Conservation (phyloP, 441 rosid genomes). For the Euphorbia schlechtendalii region DNA sequence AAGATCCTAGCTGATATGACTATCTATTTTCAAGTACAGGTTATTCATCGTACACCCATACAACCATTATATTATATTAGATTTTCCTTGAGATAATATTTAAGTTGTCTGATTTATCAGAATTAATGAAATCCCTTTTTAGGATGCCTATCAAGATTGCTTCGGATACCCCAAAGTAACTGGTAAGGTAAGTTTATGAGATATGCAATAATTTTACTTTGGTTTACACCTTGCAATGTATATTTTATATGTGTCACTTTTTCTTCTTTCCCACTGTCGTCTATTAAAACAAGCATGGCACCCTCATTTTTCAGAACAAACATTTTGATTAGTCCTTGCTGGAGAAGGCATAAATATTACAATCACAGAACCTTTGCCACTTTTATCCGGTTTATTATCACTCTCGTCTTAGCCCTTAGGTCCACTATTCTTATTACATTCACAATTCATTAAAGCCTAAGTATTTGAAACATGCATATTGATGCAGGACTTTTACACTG, state of each 20-base stretch:
- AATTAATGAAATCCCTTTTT: too few relatives aligned
- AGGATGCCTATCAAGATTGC: too few relatives aligned
- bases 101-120: too few relatives aligned
- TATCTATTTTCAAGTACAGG: too few relatives aligned
- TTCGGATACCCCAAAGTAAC: slow-evolving; percentile 39
- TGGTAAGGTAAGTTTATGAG: slow-evolving; percentile 40
- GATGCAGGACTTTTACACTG: neutral
- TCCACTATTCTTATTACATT: neutral
- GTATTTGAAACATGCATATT: neutral
- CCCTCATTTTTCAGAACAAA: neutral
- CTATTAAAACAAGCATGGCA: neutral
- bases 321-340: neutral
- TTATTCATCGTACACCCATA: slow-evolving; percentile 10
- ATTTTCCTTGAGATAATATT: too few relatives aligned
- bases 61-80: too few relatives aligned
- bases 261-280: neutral
- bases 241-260: neutral
- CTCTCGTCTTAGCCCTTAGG: neutral
- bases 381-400: neutral
- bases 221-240: neutral
- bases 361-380: neutral
- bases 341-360: neutral
- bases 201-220: too few relatives aligned
- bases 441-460: neutral
- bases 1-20: slow-evolving; percentile 40